Evolutionary conservation across 1,284 basidiomycete genomes (phyloP), one percentile per base, ranked within the genome.

Genomic region (Coniferiporia sulphurascens): DNA sequence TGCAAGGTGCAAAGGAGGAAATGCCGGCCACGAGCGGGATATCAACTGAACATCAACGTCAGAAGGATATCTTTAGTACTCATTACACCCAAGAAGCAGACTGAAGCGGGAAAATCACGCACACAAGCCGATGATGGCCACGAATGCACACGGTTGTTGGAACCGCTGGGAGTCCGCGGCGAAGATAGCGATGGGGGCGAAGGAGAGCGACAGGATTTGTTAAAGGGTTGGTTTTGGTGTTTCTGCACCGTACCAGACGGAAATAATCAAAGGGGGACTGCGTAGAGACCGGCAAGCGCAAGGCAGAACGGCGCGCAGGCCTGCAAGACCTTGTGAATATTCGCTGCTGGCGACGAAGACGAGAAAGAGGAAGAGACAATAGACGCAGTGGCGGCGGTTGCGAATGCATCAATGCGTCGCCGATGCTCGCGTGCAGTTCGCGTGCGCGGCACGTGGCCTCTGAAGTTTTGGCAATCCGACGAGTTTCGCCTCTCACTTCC

Each of bases 231-330:
- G 19, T 22, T 44, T 48, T 22, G 45, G 44, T 34, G 19, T 19
- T 12, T n/a, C 27, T 46, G 17, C 36, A 58, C 56, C 56, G 56
- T 58, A 19, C 56, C 56, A 51, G 56, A 58, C 56, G 56, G 56
- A 41, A n/a, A 41, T 52, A 52, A 49, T 52, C 22, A 21, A 58
- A 58, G 52, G 38, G 22, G 32, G 56, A 49, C 27, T 49, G 48
- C 22, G 12, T 43, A 41, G 51, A 43, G 21, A 43, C n/a, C 27
- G 27, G 27, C 27, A 27, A 27, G 27, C 27, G 27, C 27, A 27
- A 5, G 27, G 27, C 5, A 2, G 41, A 43, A 43, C n/a, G 7
- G n/a, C 41, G 41, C 41, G 41, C 3, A 43, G 41, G 41, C n/a
- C 27, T 27, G 27, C 27, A 27, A n/a, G 41, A 13, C n/a, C 41